Percentiles rank a stretch among this genome's conserved stretches.
Evolutionary conservation across 257 asterid species (phyloP).

Genomic region (Dorcoceras hygrometricum): DNA sequence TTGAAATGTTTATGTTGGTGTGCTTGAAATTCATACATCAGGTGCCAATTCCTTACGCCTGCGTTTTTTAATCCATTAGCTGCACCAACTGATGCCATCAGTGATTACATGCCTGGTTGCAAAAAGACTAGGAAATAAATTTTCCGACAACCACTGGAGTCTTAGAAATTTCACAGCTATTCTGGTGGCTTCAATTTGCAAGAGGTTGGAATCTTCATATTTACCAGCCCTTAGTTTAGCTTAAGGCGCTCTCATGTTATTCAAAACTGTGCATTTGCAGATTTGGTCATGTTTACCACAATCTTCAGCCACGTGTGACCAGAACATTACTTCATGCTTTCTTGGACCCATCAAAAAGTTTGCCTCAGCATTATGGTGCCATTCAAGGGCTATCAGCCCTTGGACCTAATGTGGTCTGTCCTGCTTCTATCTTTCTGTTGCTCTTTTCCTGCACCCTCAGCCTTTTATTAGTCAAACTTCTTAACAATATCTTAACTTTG

Average conservation of each 20-base stretch:
- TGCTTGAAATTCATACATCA: constrained; percentile 14
- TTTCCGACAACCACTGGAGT: constrained; percentile 90
- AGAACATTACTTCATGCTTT: constrained; percentile 78
- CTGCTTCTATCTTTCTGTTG: constrained; percentile 17
- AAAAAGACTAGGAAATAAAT: constrained; percentile 72
- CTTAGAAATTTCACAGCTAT: constrained; percentile 83
- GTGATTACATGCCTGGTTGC: constrained; percentile 98
- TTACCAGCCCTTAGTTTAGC: constrained; percentile 17
- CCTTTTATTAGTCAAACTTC: constrained; percentile 11
- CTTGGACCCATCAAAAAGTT: constrained; percentile 81
- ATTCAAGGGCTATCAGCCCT: constrained; percentile 92
- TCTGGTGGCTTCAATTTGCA: constrained; percentile 83
- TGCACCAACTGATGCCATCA: constrained; percentile 96
- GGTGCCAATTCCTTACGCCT: constrained; percentile 23
- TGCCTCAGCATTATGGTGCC: constrained; percentile 98
- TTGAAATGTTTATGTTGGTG: background rate
- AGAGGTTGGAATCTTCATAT: constrained; percentile 55
- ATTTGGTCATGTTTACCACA: constrained; percentile 80
- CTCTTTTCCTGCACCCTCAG: constrained; percentile 8
- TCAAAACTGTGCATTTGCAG: constrained; percentile 39
- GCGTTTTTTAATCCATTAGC: constrained; percentile 39
- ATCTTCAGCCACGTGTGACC: constrained; percentile 86
- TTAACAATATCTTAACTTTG: constrained; percentile 23
- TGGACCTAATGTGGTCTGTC: constrained; percentile 84
- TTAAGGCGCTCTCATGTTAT: background rate